A percentile compares a stretch with the other conserved stretches of the same genome.
Evolutionary conservation across 208 protist genomes (phyloP).

Genomic region (Trypanosoma brucei): DNA sequence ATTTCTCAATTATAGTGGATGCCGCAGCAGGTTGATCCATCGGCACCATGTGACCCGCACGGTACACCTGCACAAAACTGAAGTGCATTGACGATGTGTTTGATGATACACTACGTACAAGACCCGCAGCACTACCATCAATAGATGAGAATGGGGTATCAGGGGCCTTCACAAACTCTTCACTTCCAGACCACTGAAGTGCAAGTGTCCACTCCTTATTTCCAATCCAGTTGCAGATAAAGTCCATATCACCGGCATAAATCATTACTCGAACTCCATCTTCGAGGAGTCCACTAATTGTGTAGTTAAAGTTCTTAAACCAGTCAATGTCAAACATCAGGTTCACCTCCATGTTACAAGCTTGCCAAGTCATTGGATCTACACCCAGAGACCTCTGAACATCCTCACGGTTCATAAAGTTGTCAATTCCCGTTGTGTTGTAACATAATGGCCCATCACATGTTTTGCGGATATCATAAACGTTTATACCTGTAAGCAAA

Average conservation of each 20-base stretch:
- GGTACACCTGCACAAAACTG: conserved; percentile 76
- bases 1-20: conserved; percentile 38
- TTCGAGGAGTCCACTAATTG: conserved; percentile 52
- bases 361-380: conserved; percentile 31
- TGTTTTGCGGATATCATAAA: conserved; percentile 74
- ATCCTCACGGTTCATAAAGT: conserved; percentile 52
- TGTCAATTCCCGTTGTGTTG: conserved; percentile 43
- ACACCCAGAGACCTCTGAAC: conserved; percentile 61
- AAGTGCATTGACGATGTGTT: conserved; percentile 28
- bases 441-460: conserved; percentile 82
- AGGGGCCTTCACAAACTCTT: conserved; percentile 44
- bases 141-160: conserved; percentile 23
- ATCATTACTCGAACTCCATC: conserved; percentile 78
- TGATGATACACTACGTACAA: conserved; percentile 21
- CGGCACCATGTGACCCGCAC: conserved; percentile 88
- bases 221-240: conserved; percentile 91
- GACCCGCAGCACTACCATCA: conserved; percentile 20
- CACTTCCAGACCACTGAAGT: conserved; percentile 70
- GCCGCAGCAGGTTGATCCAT: conserved; percentile 74
- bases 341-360: conserved; percentile 52
- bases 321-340: conserved; percentile 55
- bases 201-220: conserved; percentile 73
- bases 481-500: conserved; percentile 60
- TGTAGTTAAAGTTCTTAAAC: conserved; percentile 59
- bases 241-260: conserved; percentile 90